phyloP scores from a whole-genome alignment of 2,329 filamentous ascomycete genomes.

The Chrysosporium keratinophilum region DNA sequence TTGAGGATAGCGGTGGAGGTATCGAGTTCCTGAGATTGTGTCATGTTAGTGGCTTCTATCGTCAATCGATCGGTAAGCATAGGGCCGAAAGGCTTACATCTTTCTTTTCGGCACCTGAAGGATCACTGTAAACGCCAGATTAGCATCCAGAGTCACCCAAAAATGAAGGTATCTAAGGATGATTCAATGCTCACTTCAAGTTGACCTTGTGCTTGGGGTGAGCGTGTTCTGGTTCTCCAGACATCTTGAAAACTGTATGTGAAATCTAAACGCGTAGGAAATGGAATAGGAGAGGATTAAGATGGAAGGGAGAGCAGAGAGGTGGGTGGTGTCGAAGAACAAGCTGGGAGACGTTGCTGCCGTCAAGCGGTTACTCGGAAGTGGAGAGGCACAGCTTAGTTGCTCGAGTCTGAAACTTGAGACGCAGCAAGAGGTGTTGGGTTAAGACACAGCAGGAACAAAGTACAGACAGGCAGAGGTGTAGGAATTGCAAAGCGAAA shows the following conservation, averaged over 20 bases:
- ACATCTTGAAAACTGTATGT: constrained; percentile 49
- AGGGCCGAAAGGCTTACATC: constrained; percentile 44
- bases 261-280: constrained; percentile 21
- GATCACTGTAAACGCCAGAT: constrained; percentile 54
- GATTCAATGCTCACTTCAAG: constrained; percentile 53
- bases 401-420: background rate
- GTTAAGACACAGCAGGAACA: background rate
- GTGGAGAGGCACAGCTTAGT: background rate
- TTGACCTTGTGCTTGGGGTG: constrained; percentile 74
- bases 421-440: background rate
- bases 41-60: constrained; percentile 22
- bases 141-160: constrained; percentile 25
- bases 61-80: constrained; percentile 24
- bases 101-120: constrained; percentile 79
- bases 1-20: constrained; percentile 93
- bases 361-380: background rate
- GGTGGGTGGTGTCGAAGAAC: constrained; percentile 1
- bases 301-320: background rate
- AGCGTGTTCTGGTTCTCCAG: constrained; percentile 52
- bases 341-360: no score
- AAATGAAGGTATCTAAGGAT: constrained; percentile 14
- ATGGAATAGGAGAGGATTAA: constrained; percentile 16
- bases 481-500: constrained; percentile 1
- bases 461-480: constrained; percentile 2
- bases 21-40: constrained; percentile 62